Conservation (phyloP, 2,329 filamentous ascomycete genomes). For the Fusarium brachygibbosum region DNA sequence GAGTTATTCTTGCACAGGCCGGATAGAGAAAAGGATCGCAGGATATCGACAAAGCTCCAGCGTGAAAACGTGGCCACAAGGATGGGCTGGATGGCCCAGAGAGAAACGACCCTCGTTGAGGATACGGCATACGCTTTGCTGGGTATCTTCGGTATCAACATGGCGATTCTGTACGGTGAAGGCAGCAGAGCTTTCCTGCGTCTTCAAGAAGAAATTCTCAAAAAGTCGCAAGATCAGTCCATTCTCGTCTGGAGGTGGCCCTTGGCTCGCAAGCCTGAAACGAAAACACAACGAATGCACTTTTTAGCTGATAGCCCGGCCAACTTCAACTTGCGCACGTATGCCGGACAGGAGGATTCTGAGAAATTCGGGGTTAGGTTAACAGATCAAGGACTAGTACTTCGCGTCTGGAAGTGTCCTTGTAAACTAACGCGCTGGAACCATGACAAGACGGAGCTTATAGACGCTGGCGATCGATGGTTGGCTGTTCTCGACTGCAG, state of each 20-base stretch:
- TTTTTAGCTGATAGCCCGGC: slow-evolving; percentile 46
- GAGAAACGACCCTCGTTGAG: slow-evolving; percentile 50
- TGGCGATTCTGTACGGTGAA: slow-evolving; percentile 56
- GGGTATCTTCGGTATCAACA: slow-evolving; percentile 54
- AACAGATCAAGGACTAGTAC: slow-evolving; percentile 44
- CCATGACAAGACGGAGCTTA: slow-evolving; percentile 41
- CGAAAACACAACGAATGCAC: slow-evolving; percentile 42
- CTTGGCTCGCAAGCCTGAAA: slow-evolving; percentile 25
- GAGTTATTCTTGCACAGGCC: slow-evolving; percentile 38
- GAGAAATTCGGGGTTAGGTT: slow-evolving; percentile 42
- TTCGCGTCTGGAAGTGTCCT: slow-evolving; percentile 48
- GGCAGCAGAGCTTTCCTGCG: slow-evolving; percentile 53
- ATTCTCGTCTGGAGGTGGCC: slow-evolving; percentile 52
- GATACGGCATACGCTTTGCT: slow-evolving; percentile 55
- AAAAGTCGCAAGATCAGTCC: slow-evolving; percentile 53
- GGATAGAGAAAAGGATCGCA: slow-evolving; percentile 38
- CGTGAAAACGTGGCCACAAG: slow-evolving; percentile 49
- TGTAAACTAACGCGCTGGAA: slow-evolving; percentile 45
- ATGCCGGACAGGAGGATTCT: slow-evolving; percentile 46
- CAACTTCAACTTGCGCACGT: slow-evolving; percentile 47
- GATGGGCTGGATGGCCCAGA: slow-evolving; percentile 55
- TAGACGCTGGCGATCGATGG: slow-evolving; percentile 42
- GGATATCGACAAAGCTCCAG: slow-evolving; percentile 38
- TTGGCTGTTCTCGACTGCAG: slow-evolving; percentile 49
- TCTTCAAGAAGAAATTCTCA: slow-evolving; percentile 55